Conservation (phyloP, 805 yeast species). For the Torulaspora franciscae region DNA sequence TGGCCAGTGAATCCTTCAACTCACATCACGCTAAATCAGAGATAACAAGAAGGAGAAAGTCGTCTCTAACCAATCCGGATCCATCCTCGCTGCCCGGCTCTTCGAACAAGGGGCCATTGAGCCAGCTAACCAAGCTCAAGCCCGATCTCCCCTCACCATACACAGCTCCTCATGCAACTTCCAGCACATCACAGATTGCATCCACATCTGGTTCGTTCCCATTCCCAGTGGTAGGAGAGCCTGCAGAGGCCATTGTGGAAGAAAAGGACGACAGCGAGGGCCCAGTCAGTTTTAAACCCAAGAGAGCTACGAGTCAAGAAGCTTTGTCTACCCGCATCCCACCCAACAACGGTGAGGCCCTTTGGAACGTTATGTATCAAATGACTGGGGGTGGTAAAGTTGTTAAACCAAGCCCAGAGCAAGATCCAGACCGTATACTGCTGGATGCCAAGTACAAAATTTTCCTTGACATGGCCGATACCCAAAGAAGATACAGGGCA, state of each 20-base stretch:
- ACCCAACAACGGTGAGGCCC: constrained; percentile 46
- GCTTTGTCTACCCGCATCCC: constrained; percentile 31
- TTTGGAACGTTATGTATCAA: constrained; percentile 84
- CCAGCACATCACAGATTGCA: constrained; percentile 42
- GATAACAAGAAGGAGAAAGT: constrained; percentile 15
- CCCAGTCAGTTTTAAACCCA: constrained; percentile 57
- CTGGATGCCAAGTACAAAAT: constrained; percentile 77
- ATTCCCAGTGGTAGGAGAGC: constrained; percentile 40
- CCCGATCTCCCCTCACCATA: constrained; percentile 54
- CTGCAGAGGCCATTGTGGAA: constrained; percentile 11
- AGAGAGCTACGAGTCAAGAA: constrained; percentile 47
- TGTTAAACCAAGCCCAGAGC: constrained; percentile 57
- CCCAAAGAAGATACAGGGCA: constrained; percentile 72
- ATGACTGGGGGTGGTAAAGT: constrained; percentile 81
- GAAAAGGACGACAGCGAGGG: constrained; percentile 45
- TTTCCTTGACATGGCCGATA: constrained; percentile 79
- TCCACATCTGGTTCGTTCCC: constrained; percentile 37
- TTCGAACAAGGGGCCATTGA: constrained; percentile 10
- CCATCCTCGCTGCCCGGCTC: constrained; percentile 4
- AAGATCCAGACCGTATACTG: constrained; percentile 62
- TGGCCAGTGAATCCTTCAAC: constrained; percentile 69
- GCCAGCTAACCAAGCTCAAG: constrained; percentile 5
- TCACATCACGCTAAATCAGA: constrained; percentile 14
- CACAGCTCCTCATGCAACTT: constrained; percentile 77
- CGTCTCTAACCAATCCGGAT: constrained; percentile 13